A percentile compares a stretch with the other conserved stretches of the same genome.
Evolutionary conservation across 345 rosid species (phyloP).

Genomic region (Sisymbrium irio): DNA sequence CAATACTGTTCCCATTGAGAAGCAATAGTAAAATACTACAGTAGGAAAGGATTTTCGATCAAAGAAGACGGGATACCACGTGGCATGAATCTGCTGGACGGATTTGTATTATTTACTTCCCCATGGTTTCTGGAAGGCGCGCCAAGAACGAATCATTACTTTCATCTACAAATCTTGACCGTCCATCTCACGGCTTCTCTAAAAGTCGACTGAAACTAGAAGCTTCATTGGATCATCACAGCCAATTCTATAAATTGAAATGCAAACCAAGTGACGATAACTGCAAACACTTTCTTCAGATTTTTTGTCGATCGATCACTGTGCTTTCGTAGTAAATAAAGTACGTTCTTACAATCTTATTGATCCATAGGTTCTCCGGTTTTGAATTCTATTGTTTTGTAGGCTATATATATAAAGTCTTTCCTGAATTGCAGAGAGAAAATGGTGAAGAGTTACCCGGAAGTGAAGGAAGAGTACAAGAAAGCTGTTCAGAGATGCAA

Average conservation of each 20-base stretch:
- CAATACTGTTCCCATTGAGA: not conserved
- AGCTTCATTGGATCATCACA: constrained; percentile 10
- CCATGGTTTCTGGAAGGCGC: constrained; percentile 22
- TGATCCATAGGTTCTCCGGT: not conserved
- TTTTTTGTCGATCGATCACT: not conserved
- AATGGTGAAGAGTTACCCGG: constrained; percentile 60
- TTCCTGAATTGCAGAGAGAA: not conserved
- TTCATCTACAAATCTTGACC: constrained; percentile 2
- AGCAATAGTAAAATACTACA: too few species aligned
- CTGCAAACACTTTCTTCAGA: not conserved
- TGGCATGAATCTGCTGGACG: not conserved
- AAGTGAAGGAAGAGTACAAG: constrained; percentile 67
- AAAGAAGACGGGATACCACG: not conserved
- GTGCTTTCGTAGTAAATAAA: not conserved
- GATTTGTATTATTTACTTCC: not conserved
- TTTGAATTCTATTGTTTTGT: not conserved
- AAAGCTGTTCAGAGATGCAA: constrained; percentile 62
- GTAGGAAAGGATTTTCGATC: not conserved
- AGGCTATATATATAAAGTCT: not conserved
- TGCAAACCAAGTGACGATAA: not conserved
- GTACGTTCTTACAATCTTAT: not conserved
- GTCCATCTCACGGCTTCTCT: not conserved
- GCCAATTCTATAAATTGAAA: not conserved
- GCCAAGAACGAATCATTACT: not conserved
- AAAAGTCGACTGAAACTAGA: constrained; percentile 7